Evolutionary conservation across 768 basidiomycete species (phyloP).

Genomic region (Pleurotus tuber-regium): DNA sequence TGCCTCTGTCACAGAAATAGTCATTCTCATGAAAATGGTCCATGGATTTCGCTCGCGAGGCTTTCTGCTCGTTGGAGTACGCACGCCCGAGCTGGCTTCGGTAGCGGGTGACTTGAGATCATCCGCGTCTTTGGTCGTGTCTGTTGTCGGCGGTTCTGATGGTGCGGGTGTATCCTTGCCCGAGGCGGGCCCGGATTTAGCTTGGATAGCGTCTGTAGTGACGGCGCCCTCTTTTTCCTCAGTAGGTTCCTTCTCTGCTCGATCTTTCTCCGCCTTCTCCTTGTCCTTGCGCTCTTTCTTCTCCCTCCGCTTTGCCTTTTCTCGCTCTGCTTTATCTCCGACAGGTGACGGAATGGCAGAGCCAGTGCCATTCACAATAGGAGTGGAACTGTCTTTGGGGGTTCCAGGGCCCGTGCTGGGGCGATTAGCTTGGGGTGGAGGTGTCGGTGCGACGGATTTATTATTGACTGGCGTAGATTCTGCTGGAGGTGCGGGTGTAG

Average conservation of each 20-base stretch:
- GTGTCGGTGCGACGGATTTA: constrained; percentile 34
- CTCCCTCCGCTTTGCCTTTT: constrained; percentile 58
- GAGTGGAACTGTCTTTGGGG: constrained; percentile 31
- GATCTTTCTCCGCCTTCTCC: constrained; percentile 42
- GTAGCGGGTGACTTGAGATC: constrained; percentile 55
- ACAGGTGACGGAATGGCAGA: constrained; percentile 20
- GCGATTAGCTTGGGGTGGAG: constrained; percentile 31
- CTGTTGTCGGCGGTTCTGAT: constrained; percentile 22
- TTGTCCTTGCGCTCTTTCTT: constrained; percentile 63
- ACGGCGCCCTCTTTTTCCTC: constrained; percentile 20
- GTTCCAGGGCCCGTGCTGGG: constrained; percentile 25
- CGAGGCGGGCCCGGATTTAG: constrained; percentile 11
- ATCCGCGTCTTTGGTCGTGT: constrained; percentile 22
- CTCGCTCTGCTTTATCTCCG: constrained; percentile 52
- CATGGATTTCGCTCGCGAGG: constrained; percentile 65
- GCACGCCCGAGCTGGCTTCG: constrained; percentile 56
- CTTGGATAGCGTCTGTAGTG: background rate
- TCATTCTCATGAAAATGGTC: constrained; percentile 81
- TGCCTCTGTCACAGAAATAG: constrained; percentile 47
- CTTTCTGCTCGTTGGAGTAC: constrained; percentile 70
- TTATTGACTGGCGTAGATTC: constrained; percentile 26
- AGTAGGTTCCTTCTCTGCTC: constrained; percentile 30
- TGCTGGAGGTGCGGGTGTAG: constrained; percentile 33
- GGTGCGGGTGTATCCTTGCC: constrained; percentile 27
- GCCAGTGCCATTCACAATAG: constrained; percentile 33